Percentiles rank a stretch among this genome's conserved stretches.
phyloP scores from a whole-genome alignment of 192 early-diverging fungal species.

The Coemansia sp. region DNA sequence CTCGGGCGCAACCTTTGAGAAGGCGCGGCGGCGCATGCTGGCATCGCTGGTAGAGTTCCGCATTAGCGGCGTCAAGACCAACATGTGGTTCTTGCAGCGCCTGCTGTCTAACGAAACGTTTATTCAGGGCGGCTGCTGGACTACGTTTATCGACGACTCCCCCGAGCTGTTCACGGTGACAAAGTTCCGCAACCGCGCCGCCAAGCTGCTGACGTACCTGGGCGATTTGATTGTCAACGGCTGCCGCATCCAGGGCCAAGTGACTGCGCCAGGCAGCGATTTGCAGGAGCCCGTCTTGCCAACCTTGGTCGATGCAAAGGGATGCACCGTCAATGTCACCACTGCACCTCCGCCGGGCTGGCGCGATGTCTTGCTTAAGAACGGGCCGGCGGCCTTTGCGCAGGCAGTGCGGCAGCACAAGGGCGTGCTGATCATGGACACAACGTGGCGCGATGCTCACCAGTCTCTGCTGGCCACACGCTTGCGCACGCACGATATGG shows the following conservation, averaged over 20 bases:
- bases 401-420: slow-evolving; percentile 83
- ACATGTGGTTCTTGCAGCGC: slow-evolving; percentile 89
- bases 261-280: slow-evolving; percentile 68
- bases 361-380: slow-evolving; percentile 80
- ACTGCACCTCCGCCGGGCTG: slow-evolving; percentile 72
- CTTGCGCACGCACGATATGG: slow-evolving; percentile 92
- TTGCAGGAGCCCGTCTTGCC: slow-evolving; percentile 67
- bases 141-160: slow-evolving; percentile 97
- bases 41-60: slow-evolving; percentile 90
- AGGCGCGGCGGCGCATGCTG: slow-evolving; percentile 85
- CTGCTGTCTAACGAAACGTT: slow-evolving; percentile 82
- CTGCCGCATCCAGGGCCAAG: slow-evolving; percentile 84
- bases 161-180: slow-evolving; percentile 85
- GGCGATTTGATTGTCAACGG: slow-evolving; percentile 93
- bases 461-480: slow-evolving; percentile 94
- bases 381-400: slow-evolving; percentile 89
- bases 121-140: slow-evolving; percentile 84
- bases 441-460: slow-evolving; percentile 96
- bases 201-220: slow-evolving; percentile 83
- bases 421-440: slow-evolving; percentile 92
- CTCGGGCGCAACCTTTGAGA: slow-evolving; percentile 83
- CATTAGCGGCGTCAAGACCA: slow-evolving; percentile 95
- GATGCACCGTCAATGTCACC: slow-evolving; percentile 54
- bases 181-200: slow-evolving; percentile 77
- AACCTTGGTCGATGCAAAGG: slow-evolving; percentile 48